Evolutionary conservation across 768 basidiomycete genomes (phyloP).

Genomic region (Pleurotus pulmonarius): DNA sequence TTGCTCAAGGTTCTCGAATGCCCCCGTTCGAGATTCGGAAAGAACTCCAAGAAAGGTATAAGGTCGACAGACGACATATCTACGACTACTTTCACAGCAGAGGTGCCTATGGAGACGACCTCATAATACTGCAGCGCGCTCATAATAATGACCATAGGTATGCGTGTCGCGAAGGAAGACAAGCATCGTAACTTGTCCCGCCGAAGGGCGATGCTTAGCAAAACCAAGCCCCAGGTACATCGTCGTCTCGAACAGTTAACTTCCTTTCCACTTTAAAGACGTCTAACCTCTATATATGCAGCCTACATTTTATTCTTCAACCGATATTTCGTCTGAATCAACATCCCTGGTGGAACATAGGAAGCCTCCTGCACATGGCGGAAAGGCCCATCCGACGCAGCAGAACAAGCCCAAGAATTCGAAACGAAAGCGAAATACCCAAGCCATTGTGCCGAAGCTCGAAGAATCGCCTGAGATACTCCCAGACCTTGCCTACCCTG

Average conservation of each 20-base stretch:
- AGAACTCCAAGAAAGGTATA: constrained; percentile 67
- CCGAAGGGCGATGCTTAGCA: constrained; percentile 29
- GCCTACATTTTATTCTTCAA: not conserved
- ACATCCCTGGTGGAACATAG: no score
- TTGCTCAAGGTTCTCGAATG: constrained; percentile 70
- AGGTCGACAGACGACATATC: constrained; percentile 68
- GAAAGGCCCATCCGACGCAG: no score
- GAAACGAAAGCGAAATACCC: no score
- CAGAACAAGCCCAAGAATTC: no score
- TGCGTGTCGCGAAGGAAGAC: constrained; percentile 64
- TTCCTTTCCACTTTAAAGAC: not conserved
- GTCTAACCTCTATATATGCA: not conserved
- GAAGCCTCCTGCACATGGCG: no score
- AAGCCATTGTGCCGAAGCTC: no score
- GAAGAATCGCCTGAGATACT: no score
- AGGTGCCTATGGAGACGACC: constrained; percentile 26
- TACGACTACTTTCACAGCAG: constrained; percentile 78
- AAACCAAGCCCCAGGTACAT: not conserved
- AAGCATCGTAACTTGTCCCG: constrained; percentile 46
- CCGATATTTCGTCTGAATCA: no score
- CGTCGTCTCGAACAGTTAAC: no score
- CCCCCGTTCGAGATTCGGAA: constrained; percentile 68
- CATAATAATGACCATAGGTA: constrained; percentile 24
- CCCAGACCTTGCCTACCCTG: no score
- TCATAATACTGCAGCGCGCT: not conserved